Evolutionary conservation across 164 flowering plant species (phyloP).

Genomic region (Magnolia kwangsiensis): DNA sequence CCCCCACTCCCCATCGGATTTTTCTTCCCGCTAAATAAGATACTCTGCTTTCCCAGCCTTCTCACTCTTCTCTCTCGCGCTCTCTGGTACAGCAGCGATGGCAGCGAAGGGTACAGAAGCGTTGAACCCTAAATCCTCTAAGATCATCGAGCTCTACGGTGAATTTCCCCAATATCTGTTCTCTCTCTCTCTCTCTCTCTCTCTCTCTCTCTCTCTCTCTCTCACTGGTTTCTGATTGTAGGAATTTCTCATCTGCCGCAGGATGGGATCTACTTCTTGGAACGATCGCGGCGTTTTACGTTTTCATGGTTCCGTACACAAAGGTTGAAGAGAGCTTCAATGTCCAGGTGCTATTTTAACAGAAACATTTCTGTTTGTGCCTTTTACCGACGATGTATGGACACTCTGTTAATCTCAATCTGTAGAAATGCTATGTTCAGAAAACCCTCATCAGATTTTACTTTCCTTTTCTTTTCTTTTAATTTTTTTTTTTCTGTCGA

Average conservation of each 20-base stretch:
- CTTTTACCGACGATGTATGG: background rate
- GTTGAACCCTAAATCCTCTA: background rate
- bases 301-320: slow-evolving; percentile 78
- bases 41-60: background rate
- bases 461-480: background rate
- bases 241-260: slow-evolving; percentile 5
- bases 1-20: background rate
- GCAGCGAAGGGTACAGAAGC: background rate
- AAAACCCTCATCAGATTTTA: background rate
- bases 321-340: slow-evolving; percentile 99
- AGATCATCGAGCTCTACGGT: background rate
- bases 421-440: background rate
- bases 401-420: background rate
- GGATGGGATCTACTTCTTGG: slow-evolving; percentile 89
- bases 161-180: background rate
- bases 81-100: background rate
- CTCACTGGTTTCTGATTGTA: background rate
- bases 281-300: slow-evolving; percentile 76
- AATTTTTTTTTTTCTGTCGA: background rate
- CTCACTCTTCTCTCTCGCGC: slow-evolving; percentile 4
- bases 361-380: background rate
- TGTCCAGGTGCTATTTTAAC: slow-evolving; percentile 57
- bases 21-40: background rate
- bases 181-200: background rate
- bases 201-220: background rate